Conservation (phyloP, 2,329 filamentous ascomycete genomes). For the Aureobasidium sp. region DNA sequence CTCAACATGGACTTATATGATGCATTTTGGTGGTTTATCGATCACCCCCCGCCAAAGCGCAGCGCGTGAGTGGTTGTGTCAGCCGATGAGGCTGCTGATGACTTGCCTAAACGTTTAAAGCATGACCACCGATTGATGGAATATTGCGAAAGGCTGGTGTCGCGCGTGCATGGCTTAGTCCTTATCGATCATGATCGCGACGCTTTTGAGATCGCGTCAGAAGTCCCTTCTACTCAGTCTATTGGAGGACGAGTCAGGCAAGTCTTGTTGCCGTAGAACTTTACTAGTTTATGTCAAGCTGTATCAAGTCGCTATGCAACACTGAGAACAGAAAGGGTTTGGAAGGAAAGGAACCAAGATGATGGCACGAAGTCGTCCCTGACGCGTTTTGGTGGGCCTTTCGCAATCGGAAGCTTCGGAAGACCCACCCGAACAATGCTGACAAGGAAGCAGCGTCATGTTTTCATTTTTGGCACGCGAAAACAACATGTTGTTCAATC, state of each 20-base stretch:
- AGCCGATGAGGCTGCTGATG: background rate
- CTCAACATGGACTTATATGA: background rate
- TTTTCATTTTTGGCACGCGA: background rate
- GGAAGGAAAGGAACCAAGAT: background rate
- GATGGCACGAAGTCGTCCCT: background rate
- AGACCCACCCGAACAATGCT: constrained; percentile 9
- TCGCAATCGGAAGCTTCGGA: constrained; percentile 5
- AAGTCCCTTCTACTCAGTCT: too few relatives aligned
- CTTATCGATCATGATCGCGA: too few relatives aligned
- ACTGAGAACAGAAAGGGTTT: too few relatives aligned
- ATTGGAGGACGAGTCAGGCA: background rate
- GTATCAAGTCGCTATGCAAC: background rate
- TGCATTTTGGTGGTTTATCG: background rate
- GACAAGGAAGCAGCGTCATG: constrained; percentile 1
- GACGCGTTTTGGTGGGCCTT: constrained; percentile 3
- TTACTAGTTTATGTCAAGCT: too few relatives aligned
- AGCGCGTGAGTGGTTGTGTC: background rate
- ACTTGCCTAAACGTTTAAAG: background rate
- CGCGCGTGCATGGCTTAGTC: background rate
- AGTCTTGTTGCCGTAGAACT: too few relatives aligned
- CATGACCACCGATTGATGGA: background rate
- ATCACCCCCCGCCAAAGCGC: background rate
- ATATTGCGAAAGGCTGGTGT: background rate
- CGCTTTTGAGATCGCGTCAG: too few relatives aligned
- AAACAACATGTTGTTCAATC: background rate